Evolutionary conservation across 1,284 basidiomycete species (phyloP), one percentile per base, ranked within the genome.

Genomic region (Ustilago curta): DNA sequence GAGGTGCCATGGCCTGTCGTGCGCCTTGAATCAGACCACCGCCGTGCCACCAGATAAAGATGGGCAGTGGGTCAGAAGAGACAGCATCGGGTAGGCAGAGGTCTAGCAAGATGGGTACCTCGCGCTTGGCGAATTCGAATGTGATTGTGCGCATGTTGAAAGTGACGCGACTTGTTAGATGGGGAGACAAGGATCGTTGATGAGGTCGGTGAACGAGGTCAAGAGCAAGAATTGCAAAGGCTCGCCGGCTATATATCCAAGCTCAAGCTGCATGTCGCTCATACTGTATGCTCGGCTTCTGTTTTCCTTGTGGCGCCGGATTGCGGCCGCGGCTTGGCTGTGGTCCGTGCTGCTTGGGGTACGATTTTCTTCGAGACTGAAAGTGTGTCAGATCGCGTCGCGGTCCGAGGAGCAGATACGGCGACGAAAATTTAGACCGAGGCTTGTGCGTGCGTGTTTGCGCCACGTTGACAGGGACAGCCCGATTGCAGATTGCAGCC

Each of bases 1-100:
- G 76, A 3, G 69, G 64, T 2, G 76, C 65, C 59, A 71, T 63
- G 29, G 55, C 44, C 42, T 71, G 63, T 3, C 73, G 35, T n/a
- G 63, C 47, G n/a, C 76, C 76, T 35, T 76, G 73, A 27, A 78
- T 70, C 12, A 72, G 62, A 8, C 76, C 76, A 18, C 76, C 76
- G 18, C 76, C 73, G 43, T 78, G 76, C 59, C 62, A 68, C 70
- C 76, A 76, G 35, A 71, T 29, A 27, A 76, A 64, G 58, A 78
- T 54, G 42, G 76, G 74, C 23, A 76, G 55, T 3, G 73, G 67
- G 12, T 25, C 18, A 29, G 60, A 57, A 11, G 67, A 48, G 11
- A 54, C 1, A 16, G 54, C 48, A 56, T 67, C 67, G 35, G 70
- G 75, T 5, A 77, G 47, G 44, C 57, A 70, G 32, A 77, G 67